These are phyloP conservation scores for Leccinum variicolor DNA, from an alignment of 768 basidiomycete genomes.

Conservation along the genomic window DNA sequence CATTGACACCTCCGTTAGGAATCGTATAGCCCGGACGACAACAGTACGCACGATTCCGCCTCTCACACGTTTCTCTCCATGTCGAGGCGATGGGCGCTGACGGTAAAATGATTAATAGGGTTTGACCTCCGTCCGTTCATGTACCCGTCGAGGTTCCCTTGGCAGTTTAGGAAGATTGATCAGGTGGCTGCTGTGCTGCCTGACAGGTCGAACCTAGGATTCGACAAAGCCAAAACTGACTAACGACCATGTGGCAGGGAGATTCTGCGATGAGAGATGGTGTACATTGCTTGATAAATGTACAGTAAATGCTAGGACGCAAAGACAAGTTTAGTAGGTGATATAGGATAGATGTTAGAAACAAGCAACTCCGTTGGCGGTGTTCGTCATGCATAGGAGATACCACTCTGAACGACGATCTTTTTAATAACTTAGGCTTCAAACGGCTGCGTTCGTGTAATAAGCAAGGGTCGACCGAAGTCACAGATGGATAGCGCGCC, in stretches of 20 bases:
- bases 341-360: not conserved
- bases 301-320: slow-evolving; percentile 7
- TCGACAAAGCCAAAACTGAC: slow-evolving; percentile 48
- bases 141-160: slow-evolving; percentile 91
- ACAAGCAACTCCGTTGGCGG: not conserved
- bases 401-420: too few relatives aligned
- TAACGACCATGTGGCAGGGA: slow-evolving; percentile 24
- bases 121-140: slow-evolving; percentile 96
- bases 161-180: slow-evolving; percentile 97
- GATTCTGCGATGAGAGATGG: not conserved
- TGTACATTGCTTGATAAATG: slow-evolving; percentile 1
- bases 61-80: too few relatives aligned
- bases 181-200: slow-evolving; percentile 74
- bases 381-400: too few relatives aligned
- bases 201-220: slow-evolving; percentile 50
- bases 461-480: too few relatives aligned
- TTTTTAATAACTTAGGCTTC: too few relatives aligned
- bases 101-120: slow-evolving; percentile 41
- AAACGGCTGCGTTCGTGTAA: too few relatives aligned
- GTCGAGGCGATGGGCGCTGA: slow-evolving; percentile 1
- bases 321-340: too few relatives aligned
- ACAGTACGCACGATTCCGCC: slow-evolving; percentile 53
- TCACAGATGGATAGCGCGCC: too few relatives aligned
- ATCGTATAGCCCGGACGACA: slow-evolving; percentile 95
- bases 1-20: slow-evolving; percentile 48